Base-by-base conservation (phyloP, 352 stramenopile species). In the Globisporangium mamillatum region DNA sequence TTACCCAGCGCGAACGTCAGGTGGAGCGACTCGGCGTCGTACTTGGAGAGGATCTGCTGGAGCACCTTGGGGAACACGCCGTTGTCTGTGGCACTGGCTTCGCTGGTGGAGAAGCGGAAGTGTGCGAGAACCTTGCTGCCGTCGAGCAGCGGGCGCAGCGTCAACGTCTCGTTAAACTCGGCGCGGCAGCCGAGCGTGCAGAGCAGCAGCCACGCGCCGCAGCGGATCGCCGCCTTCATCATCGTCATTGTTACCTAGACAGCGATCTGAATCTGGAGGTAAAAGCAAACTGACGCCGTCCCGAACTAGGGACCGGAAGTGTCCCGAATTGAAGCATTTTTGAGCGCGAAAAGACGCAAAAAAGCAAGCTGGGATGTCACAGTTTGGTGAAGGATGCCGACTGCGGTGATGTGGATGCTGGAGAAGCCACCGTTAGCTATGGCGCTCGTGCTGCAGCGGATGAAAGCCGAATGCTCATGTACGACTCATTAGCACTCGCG, bases 31-130 rank as follows among this genome's bases (percentile, higher is more conserved):
- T 89, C 77, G 38, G 79, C 83, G 57, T 88, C 74, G 68, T 92
- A 90, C 67, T 87, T 90, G 44, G 76, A 74, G 25, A 93, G 72
- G 59, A 93, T 89, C 65, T 93, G 87, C 48, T 76, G 81, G 12
- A 95, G 65, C 20, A 86, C 81, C 5, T 76, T 77, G 16, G 87
- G 87, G 46, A 89, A 77, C 25, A 85, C 50, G 46, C 55, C 16
- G 1, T 24, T 46, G 10, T 29, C 41, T 10, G 66, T 25, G 64
- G 66, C 20, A 36, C 63, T 52, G 9, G 34, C n/a, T 41, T 70
- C 60, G 79, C 69, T 61, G 1, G 80, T 76, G 18, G 74, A 71
- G 52, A 92, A 91, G 41, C 77, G 68, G 56, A 93, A 89, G 63
- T 81, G 78, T 20, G 77, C 78, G 9, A 89, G 80, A 8, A 86